Conservation (phyloP, 177 flowering plant species). For the Vitis hybrid region DNA sequence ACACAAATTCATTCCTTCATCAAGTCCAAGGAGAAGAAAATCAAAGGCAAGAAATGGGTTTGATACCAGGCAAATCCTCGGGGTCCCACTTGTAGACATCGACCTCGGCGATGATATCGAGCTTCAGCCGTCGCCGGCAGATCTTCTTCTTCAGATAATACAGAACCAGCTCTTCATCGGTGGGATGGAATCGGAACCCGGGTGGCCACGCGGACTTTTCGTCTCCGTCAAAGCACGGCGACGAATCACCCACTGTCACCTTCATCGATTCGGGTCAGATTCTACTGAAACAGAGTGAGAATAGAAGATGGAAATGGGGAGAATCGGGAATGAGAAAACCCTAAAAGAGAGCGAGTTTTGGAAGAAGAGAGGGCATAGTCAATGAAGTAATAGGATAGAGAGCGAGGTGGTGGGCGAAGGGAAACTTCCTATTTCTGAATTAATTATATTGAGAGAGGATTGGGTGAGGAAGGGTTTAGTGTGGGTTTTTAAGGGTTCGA, state of each 20-base stretch:
- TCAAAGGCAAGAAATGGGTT: not conserved
- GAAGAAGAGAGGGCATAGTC: too few species aligned
- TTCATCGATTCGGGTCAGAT: slow-evolving; percentile 6
- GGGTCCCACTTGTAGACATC: slow-evolving; percentile 93
- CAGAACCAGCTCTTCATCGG: slow-evolving; percentile 79
- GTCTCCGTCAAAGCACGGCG: slow-evolving; percentile 10
- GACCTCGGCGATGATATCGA: slow-evolving; percentile 51
- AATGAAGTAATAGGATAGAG: too few species aligned
- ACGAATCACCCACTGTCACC: slow-evolving; percentile 7
- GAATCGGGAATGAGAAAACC: too few species aligned
- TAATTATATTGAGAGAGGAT: too few species aligned
- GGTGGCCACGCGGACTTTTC: slow-evolving; percentile 47
- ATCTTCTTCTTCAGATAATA: slow-evolving; percentile 78
- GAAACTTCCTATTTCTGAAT: too few species aligned
- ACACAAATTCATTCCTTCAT: not conserved
- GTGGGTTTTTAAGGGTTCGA: too few species aligned
- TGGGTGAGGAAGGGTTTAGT: too few species aligned
- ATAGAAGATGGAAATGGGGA: too few species aligned
- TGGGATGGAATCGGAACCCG: slow-evolving; percentile 87
- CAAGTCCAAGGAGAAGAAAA: not conserved
- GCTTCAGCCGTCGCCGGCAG: slow-evolving; percentile 45
- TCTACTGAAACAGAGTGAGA: too few species aligned
- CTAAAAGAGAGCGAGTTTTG: too few species aligned
- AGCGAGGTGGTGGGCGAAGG: too few species aligned
- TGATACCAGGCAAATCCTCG: slow-evolving; percentile 80